Base-by-base conservation (phyloP, 805 yeast species). In the Zygosaccharomyces bailii region DNA sequence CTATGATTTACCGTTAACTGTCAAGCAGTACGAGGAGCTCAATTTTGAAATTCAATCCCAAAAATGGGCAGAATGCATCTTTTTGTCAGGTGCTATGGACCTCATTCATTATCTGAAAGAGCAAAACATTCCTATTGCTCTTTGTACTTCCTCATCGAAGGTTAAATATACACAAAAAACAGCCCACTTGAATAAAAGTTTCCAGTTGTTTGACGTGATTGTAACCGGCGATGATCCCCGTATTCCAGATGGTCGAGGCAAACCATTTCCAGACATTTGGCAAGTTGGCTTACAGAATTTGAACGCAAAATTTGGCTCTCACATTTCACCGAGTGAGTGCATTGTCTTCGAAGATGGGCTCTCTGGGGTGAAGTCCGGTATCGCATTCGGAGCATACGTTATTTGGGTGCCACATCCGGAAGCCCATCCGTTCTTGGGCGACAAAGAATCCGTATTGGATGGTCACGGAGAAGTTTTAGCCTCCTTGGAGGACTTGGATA, bases 181-280 rank as follows among this genome's bases (percentile, higher is more conserved):
- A 0, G 70, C 62, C 5, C 91, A 86, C 60, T 70, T 89, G 39
- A 63, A 68, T 17, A 66, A 76, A n/a, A 79, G 81, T 1, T 86
- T 87, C 54, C 74, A 74, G 2, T 60, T 75, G 24, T 93, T 93
- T 58, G 78, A 76, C 37, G 86, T 82, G 51, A 71, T 85, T 16
- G 84, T 91, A 27, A 84, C 91, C 1, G 98, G 98, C 4, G 99
- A 93, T 68, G 93, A 93, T 59, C 70, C 78, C 27, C 75, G 95
- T 34, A 79, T 93, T 45, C 86, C 91, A 1, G 72, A 70, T 11
- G 98, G 96, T 3, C 75, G 82, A 50, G 98, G 99, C 4, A 93
- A 93, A 63, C 99, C 99, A 10, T 72, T 73, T 47, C 99, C 99
- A 2, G 95, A 90, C 61, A 89, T 93, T 51, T 93, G 96, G 95